Conservation (phyloP, 2,329 filamentous ascomycete species). For the Sarocladium kiliense region DNA sequence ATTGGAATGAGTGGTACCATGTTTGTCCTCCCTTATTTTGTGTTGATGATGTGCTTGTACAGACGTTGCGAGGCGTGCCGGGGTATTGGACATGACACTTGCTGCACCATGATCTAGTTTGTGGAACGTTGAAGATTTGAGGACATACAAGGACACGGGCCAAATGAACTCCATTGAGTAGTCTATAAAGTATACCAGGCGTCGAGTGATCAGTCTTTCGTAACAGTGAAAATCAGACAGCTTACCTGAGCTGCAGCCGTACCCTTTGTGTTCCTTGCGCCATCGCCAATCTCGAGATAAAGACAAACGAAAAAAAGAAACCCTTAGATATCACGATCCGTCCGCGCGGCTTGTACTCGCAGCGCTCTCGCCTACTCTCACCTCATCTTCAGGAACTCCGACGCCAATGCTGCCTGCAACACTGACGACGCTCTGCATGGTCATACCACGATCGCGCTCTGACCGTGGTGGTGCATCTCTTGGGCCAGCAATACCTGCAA, state of each 20-base stretch:
- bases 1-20: background rate
- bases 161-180: background rate
- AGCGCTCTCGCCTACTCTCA: conserved; percentile 58
- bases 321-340: background rate
- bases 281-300: background rate
- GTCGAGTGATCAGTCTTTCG: background rate
- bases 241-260: background rate
- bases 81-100: no score
- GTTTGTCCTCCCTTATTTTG: background rate
- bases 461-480: conserved; percentile 29
- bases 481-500: conserved; percentile 32
- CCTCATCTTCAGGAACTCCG: conserved; percentile 54
- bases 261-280: conserved; percentile 3
- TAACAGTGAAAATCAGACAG: background rate
- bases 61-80: background rate
- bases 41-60: background rate
- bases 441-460: conserved; percentile 38
- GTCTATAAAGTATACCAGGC: background rate
- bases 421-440: conserved; percentile 39
- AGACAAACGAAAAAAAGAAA: background rate
- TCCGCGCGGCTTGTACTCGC: conserved; percentile 37
- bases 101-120: no score
- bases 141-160: no score
- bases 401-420: conserved; percentile 39
- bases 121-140: no score